Evolutionary conservation across 164 flowering plant species (phyloP), one percentile per base, ranked within the genome.

Genomic region (Aristolochia fimbriata): DNA sequence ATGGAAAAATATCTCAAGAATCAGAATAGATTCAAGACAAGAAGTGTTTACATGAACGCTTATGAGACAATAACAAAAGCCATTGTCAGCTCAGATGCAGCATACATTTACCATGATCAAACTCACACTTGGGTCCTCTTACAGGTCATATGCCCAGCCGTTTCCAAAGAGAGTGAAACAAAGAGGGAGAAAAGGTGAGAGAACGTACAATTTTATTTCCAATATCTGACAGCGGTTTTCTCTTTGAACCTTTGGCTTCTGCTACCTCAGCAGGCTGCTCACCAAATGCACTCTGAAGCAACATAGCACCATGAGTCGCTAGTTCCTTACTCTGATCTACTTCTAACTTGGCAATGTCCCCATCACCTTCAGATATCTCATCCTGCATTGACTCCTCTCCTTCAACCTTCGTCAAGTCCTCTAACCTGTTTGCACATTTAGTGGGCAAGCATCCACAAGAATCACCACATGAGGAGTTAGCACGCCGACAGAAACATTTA

Each of bases 161-260:
- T 10, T 37, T 5, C 43, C 43, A 37, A 37, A 37, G 1, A 37
- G 11, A 37, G 11, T 6, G 43, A 37, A 37, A 7, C 43, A 37
- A 10, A 37, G 43, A 17, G 52, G 16, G 57, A n/a, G 24, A 53
- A 21, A 24, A 9, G 19, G 23, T 20, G 57, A 24, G 21, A 37
- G 14, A 55, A 48, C 70, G 15, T 79, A 90, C 91, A 83, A 46
- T n/a, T 12, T 79, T 81, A 68, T 94, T 94, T 10, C 97, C 99
- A 55, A 94, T 91, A 74, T 94, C 97, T 15, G 96, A 74, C 51
- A 94, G 67, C 17, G 99, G 83, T 73, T 74, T 87, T 73, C 97
- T 79, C 52, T 51, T 76, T 8, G 62, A n/a, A 3, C 50, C 81
- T 61, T 51, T 47, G 21, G 63, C 73, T 49, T 63, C 83, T 47